Percentiles rank a stretch among this genome's conserved stretches.
Evolutionary conservation across 2,329 filamentous ascomycete genomes (phyloP).

Genomic region (Berkeleyomyces basicola): DNA sequence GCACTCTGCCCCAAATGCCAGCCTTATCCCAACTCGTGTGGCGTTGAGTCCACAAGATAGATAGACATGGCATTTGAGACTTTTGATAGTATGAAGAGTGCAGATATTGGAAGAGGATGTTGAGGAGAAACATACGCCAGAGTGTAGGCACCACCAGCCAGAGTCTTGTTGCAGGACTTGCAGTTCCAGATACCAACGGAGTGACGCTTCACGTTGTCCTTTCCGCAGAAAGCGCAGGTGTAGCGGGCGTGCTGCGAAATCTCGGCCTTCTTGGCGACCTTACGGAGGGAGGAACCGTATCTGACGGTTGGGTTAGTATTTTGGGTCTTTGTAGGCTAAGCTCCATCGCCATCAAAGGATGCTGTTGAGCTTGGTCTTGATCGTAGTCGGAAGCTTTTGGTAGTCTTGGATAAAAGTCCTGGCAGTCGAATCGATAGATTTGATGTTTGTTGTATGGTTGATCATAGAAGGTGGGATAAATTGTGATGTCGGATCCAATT

Average conservation of each 20-base stretch:
- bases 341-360: not conserved
- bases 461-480: not conserved
- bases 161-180: constrained; percentile 85
- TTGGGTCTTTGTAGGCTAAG: not conserved
- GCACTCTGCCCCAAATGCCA: not conserved
- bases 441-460: not conserved
- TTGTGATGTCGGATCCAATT: not conserved
- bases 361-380: not conserved
- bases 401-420: not conserved
- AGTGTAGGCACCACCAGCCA: constrained; percentile 67
- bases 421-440: not conserved
- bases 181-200: constrained; percentile 95
- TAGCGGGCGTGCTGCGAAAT: constrained; percentile 96
- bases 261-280: constrained; percentile 98
- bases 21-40: too few relatives aligned
- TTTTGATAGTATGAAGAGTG: not conserved
- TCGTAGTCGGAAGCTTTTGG: not conserved
- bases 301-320: constrained; percentile 30
- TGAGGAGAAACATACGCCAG: constrained; percentile 61
- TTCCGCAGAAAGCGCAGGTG: constrained; percentile 96
- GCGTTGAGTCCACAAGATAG: not conserved
- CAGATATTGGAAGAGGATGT: not conserved
- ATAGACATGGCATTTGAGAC: not conserved
- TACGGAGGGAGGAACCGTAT: constrained; percentile 98
- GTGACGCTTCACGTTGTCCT: constrained; percentile 81